Conservation (phyloP, 805 yeast species). For the Cyberlindnera lachancei region DNA sequence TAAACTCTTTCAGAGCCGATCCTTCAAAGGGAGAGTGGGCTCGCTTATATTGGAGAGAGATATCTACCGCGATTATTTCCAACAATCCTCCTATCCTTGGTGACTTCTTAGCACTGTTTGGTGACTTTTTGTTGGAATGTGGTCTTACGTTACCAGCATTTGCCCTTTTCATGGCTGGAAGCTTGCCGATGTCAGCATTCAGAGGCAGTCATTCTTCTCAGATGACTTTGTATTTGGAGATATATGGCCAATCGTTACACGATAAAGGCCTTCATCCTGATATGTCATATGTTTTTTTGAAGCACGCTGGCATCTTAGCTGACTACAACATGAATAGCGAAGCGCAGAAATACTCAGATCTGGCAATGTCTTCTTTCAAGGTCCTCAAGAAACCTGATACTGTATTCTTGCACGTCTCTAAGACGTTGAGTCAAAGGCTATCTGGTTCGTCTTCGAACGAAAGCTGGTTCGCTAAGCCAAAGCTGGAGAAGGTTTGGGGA, state of each 20-base stretch:
- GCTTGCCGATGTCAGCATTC: slow-evolving; percentile 33
- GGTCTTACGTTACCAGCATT: slow-evolving; percentile 32
- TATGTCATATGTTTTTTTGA: slow-evolving; percentile 50
- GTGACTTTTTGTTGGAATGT: slow-evolving; percentile 34
- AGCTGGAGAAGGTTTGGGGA: slow-evolving; percentile 82
- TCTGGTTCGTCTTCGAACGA: slow-evolving; percentile 41
- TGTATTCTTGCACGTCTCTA: slow-evolving; percentile 26
- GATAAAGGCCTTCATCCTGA: slow-evolving; percentile 29
- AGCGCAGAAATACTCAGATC: slow-evolving; percentile 59
- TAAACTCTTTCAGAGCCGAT: slow-evolving; percentile 39
- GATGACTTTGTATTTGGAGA: slow-evolving; percentile 27
- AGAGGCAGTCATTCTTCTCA: slow-evolving; percentile 8
- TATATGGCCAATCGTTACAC: slow-evolving; percentile 14
- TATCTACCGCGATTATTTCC: slow-evolving; percentile 33
- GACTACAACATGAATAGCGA: slow-evolving; percentile 55
- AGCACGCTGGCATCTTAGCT: slow-evolving; percentile 61
- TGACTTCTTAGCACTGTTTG: slow-evolving; percentile 44
- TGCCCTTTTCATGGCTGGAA: slow-evolving; percentile 39
- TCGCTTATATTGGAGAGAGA: slow-evolving; percentile 41
- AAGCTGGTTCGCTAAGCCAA: slow-evolving; percentile 75
- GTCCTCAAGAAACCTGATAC: slow-evolving; percentile 31
- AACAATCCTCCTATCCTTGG: slow-evolving; percentile 26
- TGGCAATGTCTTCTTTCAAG: slow-evolving; percentile 33
- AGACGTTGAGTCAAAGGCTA: slow-evolving; percentile 37
- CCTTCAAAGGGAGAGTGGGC: slow-evolving; percentile 41